phyloP scores from a whole-genome alignment of 75 land plant species.

The Pinus taeda region DNA sequence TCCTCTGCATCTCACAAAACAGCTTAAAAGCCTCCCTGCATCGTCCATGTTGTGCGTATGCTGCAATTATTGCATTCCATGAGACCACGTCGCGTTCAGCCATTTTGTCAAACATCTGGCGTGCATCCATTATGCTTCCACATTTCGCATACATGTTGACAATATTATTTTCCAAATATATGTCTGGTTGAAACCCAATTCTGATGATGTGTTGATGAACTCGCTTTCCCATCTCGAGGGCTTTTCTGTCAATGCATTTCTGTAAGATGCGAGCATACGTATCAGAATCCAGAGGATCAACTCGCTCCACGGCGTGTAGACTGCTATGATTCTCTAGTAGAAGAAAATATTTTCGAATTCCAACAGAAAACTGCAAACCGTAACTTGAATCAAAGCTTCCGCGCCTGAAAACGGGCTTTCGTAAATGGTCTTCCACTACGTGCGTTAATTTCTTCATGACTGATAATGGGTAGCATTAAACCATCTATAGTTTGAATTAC shows the following conservation, averaged over 20 bases:
- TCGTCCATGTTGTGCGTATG: conserved; percentile 20
- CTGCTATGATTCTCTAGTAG: not conserved
- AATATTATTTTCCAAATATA: conserved; percentile 37
- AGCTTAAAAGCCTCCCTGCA: conserved; percentile 28
- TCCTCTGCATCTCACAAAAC: conserved; percentile 30
- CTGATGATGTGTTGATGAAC: conserved; percentile 53
- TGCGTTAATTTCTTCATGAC: too few species aligned
- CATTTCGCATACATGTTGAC: conserved; percentile 23
- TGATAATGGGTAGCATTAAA: too few species aligned
- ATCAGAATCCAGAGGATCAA: conserved; percentile 12
- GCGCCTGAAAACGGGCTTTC: not conserved
- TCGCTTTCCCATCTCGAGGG: conserved; percentile 14
- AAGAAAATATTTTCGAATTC: not conserved
- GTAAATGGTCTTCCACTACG: too few species aligned
- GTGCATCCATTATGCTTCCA: conserved; percentile 22
- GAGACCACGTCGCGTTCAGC: conserved; percentile 46
- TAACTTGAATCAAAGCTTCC: not conserved
- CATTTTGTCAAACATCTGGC: conserved; percentile 34
- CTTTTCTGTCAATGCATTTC: conserved; percentile 33
- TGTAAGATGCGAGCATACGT: conserved; percentile 33
- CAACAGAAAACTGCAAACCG: not conserved
- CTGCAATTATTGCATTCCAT: conserved; percentile 51
- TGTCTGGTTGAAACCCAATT: conserved; percentile 30
- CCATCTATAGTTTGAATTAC: too few species aligned
- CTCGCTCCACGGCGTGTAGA: not conserved